Conservation (phyloP, 176 grass and related monocot genomes). For the Carex pumila region DNA sequence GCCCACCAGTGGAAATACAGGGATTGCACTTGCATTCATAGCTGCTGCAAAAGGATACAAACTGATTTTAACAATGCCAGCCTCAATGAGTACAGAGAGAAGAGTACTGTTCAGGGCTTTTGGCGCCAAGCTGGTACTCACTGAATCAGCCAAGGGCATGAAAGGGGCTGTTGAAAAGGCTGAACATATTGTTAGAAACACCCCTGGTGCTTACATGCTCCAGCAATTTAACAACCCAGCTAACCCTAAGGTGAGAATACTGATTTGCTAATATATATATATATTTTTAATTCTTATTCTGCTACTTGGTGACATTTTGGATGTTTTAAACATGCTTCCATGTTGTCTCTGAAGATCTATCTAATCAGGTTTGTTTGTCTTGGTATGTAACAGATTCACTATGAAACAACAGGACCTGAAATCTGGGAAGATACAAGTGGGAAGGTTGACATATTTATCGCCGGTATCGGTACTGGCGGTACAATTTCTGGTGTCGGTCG, state of each 20-base stretch:
- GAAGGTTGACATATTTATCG: slow-evolving; percentile 86
- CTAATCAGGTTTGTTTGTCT: neutral
- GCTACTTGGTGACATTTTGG: too few relatives aligned
- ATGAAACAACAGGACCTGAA: slow-evolving; percentile 92
- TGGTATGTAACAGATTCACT: slow-evolving; percentile 58
- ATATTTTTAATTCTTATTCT: neutral
- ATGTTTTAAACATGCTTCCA: neutral
- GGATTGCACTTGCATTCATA: slow-evolving; percentile 95
- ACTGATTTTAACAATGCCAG: slow-evolving; percentile 85
- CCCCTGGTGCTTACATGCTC: slow-evolving; percentile 76
- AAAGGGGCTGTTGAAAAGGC: slow-evolving; percentile 87
- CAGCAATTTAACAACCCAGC: slow-evolving; percentile 95
- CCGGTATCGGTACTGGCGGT: slow-evolving; percentile 87
- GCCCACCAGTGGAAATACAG: slow-evolving; percentile 91
- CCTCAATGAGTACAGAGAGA: slow-evolving; percentile 93
- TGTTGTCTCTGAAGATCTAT: neutral
- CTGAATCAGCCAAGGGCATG: slow-evolving; percentile 90
- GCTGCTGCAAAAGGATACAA: slow-evolving; percentile 87
- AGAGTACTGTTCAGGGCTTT: slow-evolving; percentile 89
- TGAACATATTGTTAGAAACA: slow-evolving; percentile 80
- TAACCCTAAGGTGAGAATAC: slow-evolving; percentile 67
- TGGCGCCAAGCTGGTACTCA: slow-evolving; percentile 83
- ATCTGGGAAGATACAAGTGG: slow-evolving; percentile 98
- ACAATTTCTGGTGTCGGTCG: slow-evolving; percentile 82
- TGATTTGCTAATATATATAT: neutral